Base-by-base conservation (phyloP, 2,329 filamentous ascomycete genomes). In the Helminthosporium solani region DNA sequence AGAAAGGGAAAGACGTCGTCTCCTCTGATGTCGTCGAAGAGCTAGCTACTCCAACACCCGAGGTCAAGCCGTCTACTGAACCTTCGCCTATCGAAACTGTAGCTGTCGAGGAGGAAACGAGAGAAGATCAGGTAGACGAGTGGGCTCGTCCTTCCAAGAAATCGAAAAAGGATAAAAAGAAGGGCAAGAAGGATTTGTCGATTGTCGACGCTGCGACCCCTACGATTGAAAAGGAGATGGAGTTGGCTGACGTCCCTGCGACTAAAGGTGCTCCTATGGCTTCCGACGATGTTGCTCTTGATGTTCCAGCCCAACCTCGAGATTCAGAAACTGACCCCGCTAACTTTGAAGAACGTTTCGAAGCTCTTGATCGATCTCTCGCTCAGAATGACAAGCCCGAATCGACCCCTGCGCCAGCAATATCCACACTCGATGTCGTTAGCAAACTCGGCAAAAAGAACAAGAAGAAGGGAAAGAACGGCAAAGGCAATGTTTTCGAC, bases 91-190 rank as follows among this genome's bases (percentile, higher is more conserved):
- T 39, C 8, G 44, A 51, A 45, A 31, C 36, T 15, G 44, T 36
- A 31, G 15, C 27, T 21, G 18, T 37, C 25, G 44, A 41, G 15
- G 44, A 53, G 9, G 23, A 30, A 15, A 19, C 27, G n/a, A 48
- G 48, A 20, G 44, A 52, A 14, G 42, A 54, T 19, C 39, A 45
- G 27, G 53, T 57, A 33, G 52, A 55, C 33, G 50, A 49, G 6
- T 49, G 47, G 50, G 54, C 46, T 16, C 19, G 42, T 30, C 39
- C 51, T 41, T 33, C 50, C 3, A 63, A 60, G 33, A 58, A 62
- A 37, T 55, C 60, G 16, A 64, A 60, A 47, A 62, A 61, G 40
- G 56, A 57, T 9, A 63, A 64, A 50, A 61, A 63, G 36, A 63
- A 58, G 49, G 51, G 39, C 33, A 64, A 59, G 46, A 60, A 64